Evolutionary conservation across 441 rosid species (phyloP).

Genomic region (Euphorbia schlechtendalii): DNA sequence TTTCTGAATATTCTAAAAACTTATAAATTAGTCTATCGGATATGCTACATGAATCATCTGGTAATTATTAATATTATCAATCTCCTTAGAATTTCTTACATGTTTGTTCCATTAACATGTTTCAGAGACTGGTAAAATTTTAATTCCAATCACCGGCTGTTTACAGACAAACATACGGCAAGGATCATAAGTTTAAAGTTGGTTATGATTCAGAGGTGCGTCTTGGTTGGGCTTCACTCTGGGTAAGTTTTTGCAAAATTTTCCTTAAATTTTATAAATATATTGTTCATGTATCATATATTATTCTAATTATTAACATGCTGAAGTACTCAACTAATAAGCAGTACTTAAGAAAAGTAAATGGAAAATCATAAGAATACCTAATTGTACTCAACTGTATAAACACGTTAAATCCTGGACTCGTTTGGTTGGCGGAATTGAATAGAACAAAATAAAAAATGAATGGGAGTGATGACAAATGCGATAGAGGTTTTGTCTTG

Average conservation of each 20-base stretch:
- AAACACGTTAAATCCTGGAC: no score
- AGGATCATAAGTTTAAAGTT: conserved; percentile 84
- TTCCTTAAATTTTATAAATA: background rate
- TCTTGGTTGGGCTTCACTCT: no score
- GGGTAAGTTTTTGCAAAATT: conserved; percentile 60
- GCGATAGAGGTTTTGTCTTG: no score
- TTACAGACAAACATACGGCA: conserved; percentile 75
- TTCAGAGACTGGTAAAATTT: conserved; percentile 84
- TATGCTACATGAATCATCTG: background rate
- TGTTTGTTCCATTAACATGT: conserved; percentile 4
- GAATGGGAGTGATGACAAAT: no score
- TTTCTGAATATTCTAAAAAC: background rate
- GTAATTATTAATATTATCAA: background rate
- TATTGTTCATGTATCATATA: no score
- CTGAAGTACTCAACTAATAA: no score
- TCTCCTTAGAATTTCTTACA: background rate
- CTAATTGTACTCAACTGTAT: no score
- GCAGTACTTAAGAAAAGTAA: no score
- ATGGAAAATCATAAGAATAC: no score
- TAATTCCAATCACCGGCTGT: conserved; percentile 82
- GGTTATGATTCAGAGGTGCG: conserved; percentile 85
- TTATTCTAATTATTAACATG: no score
- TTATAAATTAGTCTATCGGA: background rate
- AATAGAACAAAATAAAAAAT: no score
- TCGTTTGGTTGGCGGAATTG: no score